Evolutionary conservation across 768 basidiomycete genomes (phyloP).

Genomic region (Termitomyces sp.): DNA sequence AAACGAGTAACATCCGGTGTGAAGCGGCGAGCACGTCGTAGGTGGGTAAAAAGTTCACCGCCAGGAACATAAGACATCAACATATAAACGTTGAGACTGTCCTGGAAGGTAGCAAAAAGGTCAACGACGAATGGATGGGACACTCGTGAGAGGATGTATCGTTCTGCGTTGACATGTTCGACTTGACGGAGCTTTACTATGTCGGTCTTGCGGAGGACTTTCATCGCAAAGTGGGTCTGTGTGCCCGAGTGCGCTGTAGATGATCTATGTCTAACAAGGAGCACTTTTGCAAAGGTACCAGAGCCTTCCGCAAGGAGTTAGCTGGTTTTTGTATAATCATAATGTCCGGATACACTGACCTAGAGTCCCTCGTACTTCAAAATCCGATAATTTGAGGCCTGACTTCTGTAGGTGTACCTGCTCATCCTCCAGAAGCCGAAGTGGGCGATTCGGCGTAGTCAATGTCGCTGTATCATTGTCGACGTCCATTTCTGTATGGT

Average conservation of each 20-base stretch:
- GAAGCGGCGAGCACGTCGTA: conserved; percentile 91
- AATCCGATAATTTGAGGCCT: conserved; percentile 70
- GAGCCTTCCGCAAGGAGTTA: conserved; percentile 55
- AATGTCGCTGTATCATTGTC: conserved; percentile 15
- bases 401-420: conserved; percentile 55
- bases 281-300: conserved; percentile 92
- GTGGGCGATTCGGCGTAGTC: conserved; percentile 37
- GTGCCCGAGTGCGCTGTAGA: conserved; percentile 43
- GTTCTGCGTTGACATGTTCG: conserved; percentile 96
- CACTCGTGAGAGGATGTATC: conserved; percentile 87
- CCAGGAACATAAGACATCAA: conserved; percentile 95
- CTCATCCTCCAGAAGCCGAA: conserved; percentile 67
- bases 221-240: conserved; percentile 79
- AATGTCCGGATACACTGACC: conserved; percentile 40
- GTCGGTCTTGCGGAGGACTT: conserved; percentile 83
- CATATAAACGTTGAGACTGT: conserved; percentile 97
- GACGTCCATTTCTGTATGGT: conserved; percentile 25
- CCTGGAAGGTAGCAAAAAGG: conserved; percentile 93
- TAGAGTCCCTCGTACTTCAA: conserved; percentile 76
- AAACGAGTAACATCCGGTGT: conserved; percentile 97
- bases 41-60: conserved; percentile 95
- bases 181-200: conserved; percentile 91
- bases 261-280: conserved; percentile 77
- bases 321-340: not conserved
- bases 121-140: conserved; percentile 97